These are phyloP conservation scores for Blastocystis sp. DNA, from an alignment of 352 stramenopile species.

Conservation along the genomic window DNA sequence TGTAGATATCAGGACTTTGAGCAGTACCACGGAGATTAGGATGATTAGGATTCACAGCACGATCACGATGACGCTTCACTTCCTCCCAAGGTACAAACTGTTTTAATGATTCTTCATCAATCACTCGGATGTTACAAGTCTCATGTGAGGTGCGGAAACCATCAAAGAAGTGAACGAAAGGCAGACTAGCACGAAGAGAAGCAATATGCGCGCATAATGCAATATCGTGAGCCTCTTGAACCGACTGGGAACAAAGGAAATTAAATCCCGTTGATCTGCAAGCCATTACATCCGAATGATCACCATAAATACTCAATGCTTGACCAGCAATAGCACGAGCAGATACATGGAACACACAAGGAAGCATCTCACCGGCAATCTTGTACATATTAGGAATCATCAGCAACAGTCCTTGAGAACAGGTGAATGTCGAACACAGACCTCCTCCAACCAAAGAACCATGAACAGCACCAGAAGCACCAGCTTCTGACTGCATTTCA, in stretches of 20 bases:
- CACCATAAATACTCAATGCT: constrained; percentile 70
- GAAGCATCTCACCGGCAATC: constrained; percentile 77
- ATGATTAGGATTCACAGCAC: constrained; percentile 67
- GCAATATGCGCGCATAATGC: constrained; percentile 79
- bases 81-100: constrained; percentile 72
- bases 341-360: constrained; percentile 80
- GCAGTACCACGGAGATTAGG: constrained; percentile 67
- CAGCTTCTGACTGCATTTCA: too few relatives aligned
- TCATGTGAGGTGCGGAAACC: constrained; percentile 73
- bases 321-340: constrained; percentile 70
- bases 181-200: constrained; percentile 78
- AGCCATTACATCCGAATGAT: constrained; percentile 84
- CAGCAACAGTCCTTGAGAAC: constrained; percentile 77
- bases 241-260: constrained; percentile 78
- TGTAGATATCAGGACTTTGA: constrained; percentile 79
- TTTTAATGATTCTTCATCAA: constrained; percentile 70
- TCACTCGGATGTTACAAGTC: constrained; percentile 75
- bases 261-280: constrained; percentile 79
- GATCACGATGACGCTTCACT: constrained; percentile 71
- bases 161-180: constrained; percentile 85
- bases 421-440: constrained; percentile 81
- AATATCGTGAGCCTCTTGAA: constrained; percentile 81
- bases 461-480: constrained; percentile 69
- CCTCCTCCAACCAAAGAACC: constrained; percentile 71
- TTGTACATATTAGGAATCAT: constrained; percentile 89